A percentile compares a stretch with the other conserved stretches of the same genome.
These are phyloP conservation scores for Mimosa bimucronata DNA, from an alignment of 306 rosid genomes.

Conservation along the genomic window DNA sequence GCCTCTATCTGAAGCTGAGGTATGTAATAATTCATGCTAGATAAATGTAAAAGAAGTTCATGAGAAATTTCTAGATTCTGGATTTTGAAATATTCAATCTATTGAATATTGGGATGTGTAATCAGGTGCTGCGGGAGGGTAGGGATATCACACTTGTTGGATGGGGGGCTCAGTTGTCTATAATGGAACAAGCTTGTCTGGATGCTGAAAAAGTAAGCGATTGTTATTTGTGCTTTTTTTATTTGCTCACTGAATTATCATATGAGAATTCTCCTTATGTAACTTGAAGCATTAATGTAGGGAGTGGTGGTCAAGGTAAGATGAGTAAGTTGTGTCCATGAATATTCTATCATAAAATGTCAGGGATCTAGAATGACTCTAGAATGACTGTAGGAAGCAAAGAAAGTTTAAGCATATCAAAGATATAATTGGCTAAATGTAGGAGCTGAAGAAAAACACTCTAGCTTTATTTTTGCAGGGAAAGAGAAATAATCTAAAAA, in stretches of 20 bases:
- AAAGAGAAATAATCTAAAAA: too few species aligned
- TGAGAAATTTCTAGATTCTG: background rate
- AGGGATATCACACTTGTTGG: constrained; percentile 92
- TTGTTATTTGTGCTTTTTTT: constrained; percentile 14
- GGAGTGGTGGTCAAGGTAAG: background rate
- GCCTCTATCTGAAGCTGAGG: constrained; percentile 96
- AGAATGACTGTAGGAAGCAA: background rate
- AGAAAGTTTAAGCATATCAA: background rate
- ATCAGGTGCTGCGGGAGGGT: constrained; percentile 82
- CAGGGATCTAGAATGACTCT: background rate
- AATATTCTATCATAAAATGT: background rate
- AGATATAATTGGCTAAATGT: background rate
- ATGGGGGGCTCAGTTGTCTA: constrained; percentile 95
- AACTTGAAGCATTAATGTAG: constrained; percentile 1
- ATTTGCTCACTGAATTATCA: constrained; percentile 4
- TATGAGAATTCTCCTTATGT: constrained; percentile 10
- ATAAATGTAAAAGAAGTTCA: constrained; percentile 18
- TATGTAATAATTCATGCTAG: constrained; percentile 34
- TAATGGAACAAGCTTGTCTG: constrained; percentile 91
- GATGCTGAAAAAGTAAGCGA: constrained; percentile 81
- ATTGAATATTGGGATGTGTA: constrained; percentile 27
- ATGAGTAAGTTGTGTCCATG: background rate
- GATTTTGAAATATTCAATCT: constrained; percentile 13
- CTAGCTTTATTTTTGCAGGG: too few species aligned
- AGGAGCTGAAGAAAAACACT: background rate